These are phyloP conservation scores for Biscogniauxia marginata DNA, from an alignment of 2,329 filamentous ascomycete species.

Conservation along the genomic window DNA sequence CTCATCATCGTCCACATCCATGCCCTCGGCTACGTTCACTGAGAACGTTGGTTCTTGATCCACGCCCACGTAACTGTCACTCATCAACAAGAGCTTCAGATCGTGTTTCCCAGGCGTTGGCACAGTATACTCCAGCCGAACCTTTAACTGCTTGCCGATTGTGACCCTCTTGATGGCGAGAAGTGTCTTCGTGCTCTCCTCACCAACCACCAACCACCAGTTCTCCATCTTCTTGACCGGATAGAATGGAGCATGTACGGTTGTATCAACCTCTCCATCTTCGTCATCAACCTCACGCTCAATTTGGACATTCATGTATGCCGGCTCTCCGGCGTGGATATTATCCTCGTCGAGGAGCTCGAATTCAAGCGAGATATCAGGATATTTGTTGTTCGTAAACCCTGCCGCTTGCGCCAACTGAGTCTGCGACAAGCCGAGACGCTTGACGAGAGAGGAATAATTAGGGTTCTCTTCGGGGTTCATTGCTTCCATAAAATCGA, in stretches of 20 bases:
- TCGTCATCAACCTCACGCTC: constrained; percentile 77
- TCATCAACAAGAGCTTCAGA: constrained; percentile 91
- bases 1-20: constrained; percentile 91
- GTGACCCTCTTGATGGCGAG: constrained; percentile 94
- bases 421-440: constrained; percentile 73
- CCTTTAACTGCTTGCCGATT: constrained; percentile 73
- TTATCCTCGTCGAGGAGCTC: constrained; percentile 78
- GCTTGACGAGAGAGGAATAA: constrained; percentile 73
- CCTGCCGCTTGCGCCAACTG: constrained; percentile 87
- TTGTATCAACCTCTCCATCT: constrained; percentile 68
- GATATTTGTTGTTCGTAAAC: constrained; percentile 96
- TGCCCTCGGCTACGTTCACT: constrained; percentile 82
- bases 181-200: constrained; percentile 83
- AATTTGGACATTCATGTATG: constrained; percentile 81
- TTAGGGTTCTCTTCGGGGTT: constrained; percentile 88
- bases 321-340: constrained; percentile 75
- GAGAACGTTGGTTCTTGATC: constrained; percentile 93
- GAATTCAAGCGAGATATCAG: constrained; percentile 89
- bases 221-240: constrained; percentile 91
- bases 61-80: constrained; percentile 93
- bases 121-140: constrained; percentile 84
- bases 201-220: constrained; percentile 97
- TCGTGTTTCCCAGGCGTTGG: constrained; percentile 81
- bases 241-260: constrained; percentile 94
- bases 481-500: constrained; percentile 99